Evolutionary conservation across 2,329 filamentous ascomycete species (phyloP).

Genomic region (Ceratocystiopsis minuta): DNA sequence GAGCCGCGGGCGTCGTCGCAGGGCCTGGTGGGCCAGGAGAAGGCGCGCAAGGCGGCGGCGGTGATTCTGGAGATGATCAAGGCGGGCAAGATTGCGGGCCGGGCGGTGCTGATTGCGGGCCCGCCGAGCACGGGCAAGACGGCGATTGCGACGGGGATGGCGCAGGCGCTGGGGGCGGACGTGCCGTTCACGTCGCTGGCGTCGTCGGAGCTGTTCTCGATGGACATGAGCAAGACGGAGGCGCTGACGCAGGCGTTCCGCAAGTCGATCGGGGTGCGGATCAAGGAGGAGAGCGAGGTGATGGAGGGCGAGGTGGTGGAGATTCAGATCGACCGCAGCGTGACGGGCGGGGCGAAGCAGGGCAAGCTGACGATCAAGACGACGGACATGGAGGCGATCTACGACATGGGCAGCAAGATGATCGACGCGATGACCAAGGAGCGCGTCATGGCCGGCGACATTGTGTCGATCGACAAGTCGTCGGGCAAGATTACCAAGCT

Average conservation of each 20-base stretch:
- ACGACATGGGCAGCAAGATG: slow-evolving; percentile 99
- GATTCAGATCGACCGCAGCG: slow-evolving; percentile 93
- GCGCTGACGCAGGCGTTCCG: slow-evolving; percentile 96
- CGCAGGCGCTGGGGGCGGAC: slow-evolving; percentile 82
- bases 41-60: slow-evolving; percentile 88
- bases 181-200: slow-evolving; percentile 94
- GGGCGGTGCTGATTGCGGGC: slow-evolving; percentile 85
- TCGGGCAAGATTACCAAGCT: slow-evolving; percentile 97
- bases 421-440: slow-evolving; percentile 99
- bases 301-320: slow-evolving; percentile 98
- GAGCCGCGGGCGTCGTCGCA: slow-evolving; percentile 75
- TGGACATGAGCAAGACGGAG: slow-evolving; percentile 99
- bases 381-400: slow-evolving; percentile 98
- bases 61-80: slow-evolving; percentile 98
- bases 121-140: slow-evolving; percentile 97
- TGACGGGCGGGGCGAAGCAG: slow-evolving; percentile 81
- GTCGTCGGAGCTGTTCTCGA: slow-evolving; percentile 91
- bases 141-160: slow-evolving; percentile 97
- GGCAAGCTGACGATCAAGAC: slow-evolving; percentile 99
- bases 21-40: slow-evolving; percentile 88
- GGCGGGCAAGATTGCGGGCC: slow-evolving; percentile 92
- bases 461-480: slow-evolving; percentile 96
- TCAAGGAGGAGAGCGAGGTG: slow-evolving; percentile 97
- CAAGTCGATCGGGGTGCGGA: slow-evolving; percentile 92
- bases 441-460: slow-evolving; percentile 94